phyloP scores from a whole-genome alignment of 495 filamentous ascomycete genomes.

The Parmelia sp. region DNA sequence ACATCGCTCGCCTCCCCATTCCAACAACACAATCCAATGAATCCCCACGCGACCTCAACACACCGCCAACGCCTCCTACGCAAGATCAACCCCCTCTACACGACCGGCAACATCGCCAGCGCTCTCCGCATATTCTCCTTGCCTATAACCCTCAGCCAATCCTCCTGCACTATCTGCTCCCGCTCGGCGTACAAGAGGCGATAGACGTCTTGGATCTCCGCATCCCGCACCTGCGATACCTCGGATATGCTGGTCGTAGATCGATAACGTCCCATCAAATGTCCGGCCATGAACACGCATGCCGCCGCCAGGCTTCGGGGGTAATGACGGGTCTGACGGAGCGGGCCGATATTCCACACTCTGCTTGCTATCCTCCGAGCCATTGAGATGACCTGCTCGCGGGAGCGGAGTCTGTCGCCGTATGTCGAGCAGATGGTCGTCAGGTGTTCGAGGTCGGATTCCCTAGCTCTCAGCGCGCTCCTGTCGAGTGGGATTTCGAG shows the following conservation, averaged over 20 bases:
- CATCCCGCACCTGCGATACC: neutral
- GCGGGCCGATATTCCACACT: neutral
- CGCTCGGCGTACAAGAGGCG: neutral
- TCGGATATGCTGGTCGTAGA: neutral
- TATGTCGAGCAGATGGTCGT: neutral
- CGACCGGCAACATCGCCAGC: neutral
- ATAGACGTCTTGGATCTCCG: neutral
- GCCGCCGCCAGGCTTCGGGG: neutral
- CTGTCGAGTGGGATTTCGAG: no score
- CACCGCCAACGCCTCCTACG: neutral
- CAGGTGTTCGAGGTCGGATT: neutral
- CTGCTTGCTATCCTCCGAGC: neutral
- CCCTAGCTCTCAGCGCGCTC: neutral
- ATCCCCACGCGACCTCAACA: neutral
- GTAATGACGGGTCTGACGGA: neutral
- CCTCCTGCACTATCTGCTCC: neutral
- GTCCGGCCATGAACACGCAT: neutral
- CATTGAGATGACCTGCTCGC: neutral
- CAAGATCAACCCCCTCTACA: neutral
- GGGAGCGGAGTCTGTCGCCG: neutral
- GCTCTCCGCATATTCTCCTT: neutral
- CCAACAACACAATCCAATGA: no score
- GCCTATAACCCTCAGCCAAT: neutral
- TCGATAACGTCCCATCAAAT: neutral
- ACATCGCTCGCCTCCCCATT: no score